phyloP scores from a whole-genome alignment of 352 stramenopile genomes.

The Pythium rhizo-oryzae region DNA sequence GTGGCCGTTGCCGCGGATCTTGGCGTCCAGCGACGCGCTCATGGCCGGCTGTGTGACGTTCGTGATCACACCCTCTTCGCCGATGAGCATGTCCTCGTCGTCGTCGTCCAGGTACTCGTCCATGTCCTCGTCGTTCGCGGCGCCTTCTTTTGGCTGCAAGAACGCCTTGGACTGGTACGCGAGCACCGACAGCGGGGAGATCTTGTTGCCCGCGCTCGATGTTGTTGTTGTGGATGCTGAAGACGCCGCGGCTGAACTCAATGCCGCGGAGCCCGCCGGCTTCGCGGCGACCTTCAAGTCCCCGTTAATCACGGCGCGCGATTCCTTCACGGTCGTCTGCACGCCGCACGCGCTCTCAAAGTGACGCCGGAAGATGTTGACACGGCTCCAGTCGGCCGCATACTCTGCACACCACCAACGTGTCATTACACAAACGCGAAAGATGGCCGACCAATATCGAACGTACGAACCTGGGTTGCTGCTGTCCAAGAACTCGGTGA shows the following conservation, averaged over 20 bases:
- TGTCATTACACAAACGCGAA: neutral
- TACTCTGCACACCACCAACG: conserved; percentile 42
- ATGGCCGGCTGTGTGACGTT: conserved; percentile 73
- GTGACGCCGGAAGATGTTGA: conserved; percentile 80
- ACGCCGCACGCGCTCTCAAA: conserved; percentile 80
- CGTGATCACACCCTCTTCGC: conserved; percentile 64
- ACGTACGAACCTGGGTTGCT: conserved; percentile 47
- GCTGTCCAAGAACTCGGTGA: conserved; percentile 68
- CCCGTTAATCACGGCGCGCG: conserved; percentile 13
- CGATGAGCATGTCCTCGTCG: conserved; percentile 59
- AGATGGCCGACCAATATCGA: neutral
- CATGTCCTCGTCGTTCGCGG: conserved; percentile 54
- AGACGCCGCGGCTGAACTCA: neutral
- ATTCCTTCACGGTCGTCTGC: conserved; percentile 50
- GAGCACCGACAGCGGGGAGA: conserved; percentile 47
- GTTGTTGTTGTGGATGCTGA: conserved; percentile 5
- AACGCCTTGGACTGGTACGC: conserved; percentile 83
- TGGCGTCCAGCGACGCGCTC: conserved; percentile 69
- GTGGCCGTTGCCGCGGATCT: conserved; percentile 73
- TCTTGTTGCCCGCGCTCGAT: conserved; percentile 13
- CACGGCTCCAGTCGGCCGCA: conserved; percentile 65
- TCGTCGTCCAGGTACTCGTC: conserved; percentile 71
- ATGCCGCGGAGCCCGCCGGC: conserved; percentile 1
- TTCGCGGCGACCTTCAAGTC: conserved; percentile 17
- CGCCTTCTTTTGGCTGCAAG: conserved; percentile 45